These are phyloP conservation scores for Fusarium burgessii DNA, from an alignment of 2,329 filamentous ascomycete species.

Conservation along the genomic window DNA sequence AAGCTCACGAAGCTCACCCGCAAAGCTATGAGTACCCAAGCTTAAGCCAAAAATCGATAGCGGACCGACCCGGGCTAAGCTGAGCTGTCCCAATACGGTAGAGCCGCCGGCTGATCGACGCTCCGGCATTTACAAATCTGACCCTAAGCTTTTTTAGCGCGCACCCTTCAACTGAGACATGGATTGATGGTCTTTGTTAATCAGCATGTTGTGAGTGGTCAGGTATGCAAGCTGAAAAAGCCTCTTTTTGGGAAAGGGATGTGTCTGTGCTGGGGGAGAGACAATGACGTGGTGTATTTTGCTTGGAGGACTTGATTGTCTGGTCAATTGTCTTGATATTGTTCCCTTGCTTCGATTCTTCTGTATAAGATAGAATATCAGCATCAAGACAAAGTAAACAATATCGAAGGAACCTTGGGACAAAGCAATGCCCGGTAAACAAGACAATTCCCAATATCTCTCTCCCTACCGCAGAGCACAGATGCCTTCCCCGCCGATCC, in stretches of 20 bases:
- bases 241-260: slow-evolving; percentile 25
- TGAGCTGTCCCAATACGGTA: neutral
- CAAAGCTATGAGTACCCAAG: neutral
- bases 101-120: neutral
- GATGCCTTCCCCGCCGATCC: neutral
- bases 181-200: slow-evolving; percentile 2
- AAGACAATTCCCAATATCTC: neutral
- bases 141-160: neutral
- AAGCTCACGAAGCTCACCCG: neutral
- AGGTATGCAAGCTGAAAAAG: slow-evolving; percentile 30
- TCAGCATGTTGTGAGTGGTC: slow-evolving; percentile 8
- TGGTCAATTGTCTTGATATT: neutral
- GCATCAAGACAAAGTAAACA: neutral
- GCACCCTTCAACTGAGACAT: slow-evolving; percentile 25
- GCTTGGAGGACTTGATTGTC: neutral
- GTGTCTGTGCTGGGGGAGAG: neutral
- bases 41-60: neutral
- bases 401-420: neutral
- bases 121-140: slow-evolving; percentile 8
- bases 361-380: neutral
- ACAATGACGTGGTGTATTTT: slow-evolving; percentile 29
- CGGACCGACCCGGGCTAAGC: slow-evolving; percentile 16
- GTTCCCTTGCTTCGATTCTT: neutral
- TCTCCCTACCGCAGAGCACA: neutral
- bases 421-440: neutral